Evolutionary conservation across 2,329 filamentous ascomycete genomes (phyloP).

Genomic region (Alternaria longipes): DNA sequence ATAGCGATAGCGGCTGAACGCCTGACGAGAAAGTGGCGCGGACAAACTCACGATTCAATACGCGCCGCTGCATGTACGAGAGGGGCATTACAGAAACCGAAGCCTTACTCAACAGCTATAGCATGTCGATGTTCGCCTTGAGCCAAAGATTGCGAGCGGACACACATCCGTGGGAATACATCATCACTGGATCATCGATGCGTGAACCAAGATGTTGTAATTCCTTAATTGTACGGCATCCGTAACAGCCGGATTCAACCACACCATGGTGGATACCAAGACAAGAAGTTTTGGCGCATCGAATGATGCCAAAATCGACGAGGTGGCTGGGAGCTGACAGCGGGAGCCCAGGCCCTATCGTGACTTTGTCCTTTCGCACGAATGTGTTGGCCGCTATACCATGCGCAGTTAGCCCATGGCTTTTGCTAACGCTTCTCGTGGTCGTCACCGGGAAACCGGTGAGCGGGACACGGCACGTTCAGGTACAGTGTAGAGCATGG

Average conservation of each 20-base stretch:
- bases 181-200: not conserved
- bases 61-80: conserved; percentile 8
- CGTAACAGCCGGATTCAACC: not conserved
- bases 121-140: not conserved
- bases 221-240: not conserved
- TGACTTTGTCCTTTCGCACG: conserved; percentile 2
- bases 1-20: conserved; percentile 10
- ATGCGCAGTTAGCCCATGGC: conserved; percentile 4
- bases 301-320: not conserved
- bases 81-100: conserved; percentile 1
- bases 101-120: not conserved
- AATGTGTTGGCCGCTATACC: conserved; percentile 5
- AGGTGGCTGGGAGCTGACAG: conserved; percentile 13
- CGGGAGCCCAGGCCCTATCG: not conserved
- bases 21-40: conserved; percentile 6
- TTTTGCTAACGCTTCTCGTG: conserved; percentile 6
- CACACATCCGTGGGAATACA: not conserved
- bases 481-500: conserved; percentile 8
- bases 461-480: conserved; percentile 18
- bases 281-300: conserved; percentile 1
- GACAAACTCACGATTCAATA: conserved; percentile 6
- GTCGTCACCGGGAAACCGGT: conserved; percentile 14
- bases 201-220: not conserved
- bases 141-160: not conserved
- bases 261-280: not conserved